Evolutionary conservation across 2,329 filamentous ascomycete genomes (phyloP).

Genomic region (Stenocarpella maydis): DNA sequence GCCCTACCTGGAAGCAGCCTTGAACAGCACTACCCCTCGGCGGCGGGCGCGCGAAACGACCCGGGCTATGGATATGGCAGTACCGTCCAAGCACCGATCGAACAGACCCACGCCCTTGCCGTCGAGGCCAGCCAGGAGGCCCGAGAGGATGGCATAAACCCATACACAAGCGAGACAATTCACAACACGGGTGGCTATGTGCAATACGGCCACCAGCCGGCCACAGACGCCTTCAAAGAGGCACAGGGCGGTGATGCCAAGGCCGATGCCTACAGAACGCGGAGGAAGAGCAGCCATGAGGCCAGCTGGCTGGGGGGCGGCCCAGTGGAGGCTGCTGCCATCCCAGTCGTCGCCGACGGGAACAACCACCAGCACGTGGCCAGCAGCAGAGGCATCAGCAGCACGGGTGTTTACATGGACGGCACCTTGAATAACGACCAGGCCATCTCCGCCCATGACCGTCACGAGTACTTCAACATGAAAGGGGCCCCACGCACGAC

Average conservation of each 20-base stretch:
- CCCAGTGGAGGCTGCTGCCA: not conserved
- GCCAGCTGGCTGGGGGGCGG: slow-evolving; percentile 1
- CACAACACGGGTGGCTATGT: slow-evolving; percentile 17
- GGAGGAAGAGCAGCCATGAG: slow-evolving; percentile 16
- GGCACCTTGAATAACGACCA: slow-evolving; percentile 8
- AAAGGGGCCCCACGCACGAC: slow-evolving; percentile 23
- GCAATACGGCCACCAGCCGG: slow-evolving; percentile 29
- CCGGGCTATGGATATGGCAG: slow-evolving; percentile 52
- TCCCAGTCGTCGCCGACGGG: slow-evolving; percentile 5
- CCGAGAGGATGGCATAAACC: slow-evolving; percentile 64
- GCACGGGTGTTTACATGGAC: slow-evolving; percentile 17
- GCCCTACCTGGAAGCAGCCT: slow-evolving; percentile 58
- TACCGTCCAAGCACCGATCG: slow-evolving; percentile 54
- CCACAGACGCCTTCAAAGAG: slow-evolving; percentile 8
- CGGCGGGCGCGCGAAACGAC: slow-evolving; percentile 30
- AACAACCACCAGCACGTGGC: not conserved
- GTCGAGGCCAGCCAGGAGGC: slow-evolving; percentile 60
- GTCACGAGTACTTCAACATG: not conserved
- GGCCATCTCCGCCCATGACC: not conserved
- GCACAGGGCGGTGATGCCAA: not conserved
- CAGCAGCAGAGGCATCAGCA: not conserved
- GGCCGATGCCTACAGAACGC: not conserved
- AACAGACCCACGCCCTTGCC: slow-evolving; percentile 59
- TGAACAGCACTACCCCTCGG: slow-evolving; percentile 45
- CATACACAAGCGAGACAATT: slow-evolving; percentile 60